Base-by-base conservation (phyloP, 768 basidiomycete genomes). In the Rhodotorula diobovata region DNA sequence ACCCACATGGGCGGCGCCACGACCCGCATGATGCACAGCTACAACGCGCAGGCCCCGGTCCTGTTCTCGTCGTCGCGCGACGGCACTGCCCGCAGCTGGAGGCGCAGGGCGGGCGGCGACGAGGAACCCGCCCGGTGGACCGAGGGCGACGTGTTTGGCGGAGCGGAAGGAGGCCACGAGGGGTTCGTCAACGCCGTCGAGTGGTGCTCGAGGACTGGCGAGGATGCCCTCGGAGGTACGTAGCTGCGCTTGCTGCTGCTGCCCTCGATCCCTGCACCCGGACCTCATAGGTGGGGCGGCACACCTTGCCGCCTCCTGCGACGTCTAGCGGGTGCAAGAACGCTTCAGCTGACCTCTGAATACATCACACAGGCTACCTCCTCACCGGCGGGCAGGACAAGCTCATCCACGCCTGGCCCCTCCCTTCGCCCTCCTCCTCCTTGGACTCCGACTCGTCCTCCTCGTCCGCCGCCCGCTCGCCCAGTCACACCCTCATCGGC, bases 361-460 rank as follows among this genome's bases (percentile, higher is more conserved):
- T 12, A 21, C 16, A 8, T 50, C 41, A 12, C 14, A 20, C 76
- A 93, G 94, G 91, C 50, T 93, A 87, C 78, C 86, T 87, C 74
- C 87, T 93, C 16, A 88, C 92, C 18, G 95, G 91, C 25, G 91
- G 92, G 0, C 91, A 94, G 80, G 94, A 96, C 78, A 86, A 87
- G 32, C 85, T 93, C 53, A 86, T 98, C 81, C 91, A 93, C 74
- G 83, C 93, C 25, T 98, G 78, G 75, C 77, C 74, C 0, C 71
- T 81, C 15, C 80, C 79, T 25, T 75, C 76, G 10, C 68, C 76
- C 9, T 43, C 64, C 12, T 67, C 90, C 78, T 83, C 87, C 51
- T 83, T 91, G 21, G 35, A 57, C 32, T 11, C 32, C 34, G 35
- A 57, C 32, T 11, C 32, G 32, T 34, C 54, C 51, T 81, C 81